Evolutionary conservation across 306 rosid species (phyloP).

Genomic region (Hippophae gyantsensis): DNA sequence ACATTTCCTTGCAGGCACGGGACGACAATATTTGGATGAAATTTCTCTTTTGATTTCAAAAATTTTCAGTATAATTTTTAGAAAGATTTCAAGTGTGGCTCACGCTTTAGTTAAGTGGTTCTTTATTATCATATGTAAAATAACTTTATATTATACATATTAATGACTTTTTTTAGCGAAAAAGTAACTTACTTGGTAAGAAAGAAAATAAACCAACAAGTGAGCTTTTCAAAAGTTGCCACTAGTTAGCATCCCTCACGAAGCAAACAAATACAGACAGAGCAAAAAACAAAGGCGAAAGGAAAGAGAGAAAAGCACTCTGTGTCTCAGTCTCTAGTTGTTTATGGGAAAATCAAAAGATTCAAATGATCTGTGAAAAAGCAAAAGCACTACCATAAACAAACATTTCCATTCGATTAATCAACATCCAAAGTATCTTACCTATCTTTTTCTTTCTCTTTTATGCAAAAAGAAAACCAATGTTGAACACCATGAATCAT

Average conservation of each 20-base stretch:
- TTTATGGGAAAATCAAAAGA: background rate
- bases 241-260: background rate
- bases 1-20: too few species aligned
- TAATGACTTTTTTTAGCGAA: too few species aligned
- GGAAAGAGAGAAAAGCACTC: background rate
- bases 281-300: background rate
- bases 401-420: constrained; percentile 4
- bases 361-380: background rate
- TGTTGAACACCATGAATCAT: constrained; percentile 2
- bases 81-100: too few species aligned
- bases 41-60: too few species aligned
- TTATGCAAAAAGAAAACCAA: background rate
- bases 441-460: constrained; percentile 20
- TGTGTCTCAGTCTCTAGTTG: background rate
- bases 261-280: background rate
- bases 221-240: background rate
- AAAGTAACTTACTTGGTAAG: background rate
- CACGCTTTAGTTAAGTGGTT: too few species aligned
- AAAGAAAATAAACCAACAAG: background rate
- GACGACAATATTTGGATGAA: too few species aligned
- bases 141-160: too few species aligned
- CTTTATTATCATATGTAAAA: too few species aligned
- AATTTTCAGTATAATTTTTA: too few species aligned
- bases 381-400: constrained; percentile 15
- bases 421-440: constrained; percentile 56